Evolutionary conservation across 305 asterid species (phyloP).

Genomic region (Fraxinus angustifolia): DNA sequence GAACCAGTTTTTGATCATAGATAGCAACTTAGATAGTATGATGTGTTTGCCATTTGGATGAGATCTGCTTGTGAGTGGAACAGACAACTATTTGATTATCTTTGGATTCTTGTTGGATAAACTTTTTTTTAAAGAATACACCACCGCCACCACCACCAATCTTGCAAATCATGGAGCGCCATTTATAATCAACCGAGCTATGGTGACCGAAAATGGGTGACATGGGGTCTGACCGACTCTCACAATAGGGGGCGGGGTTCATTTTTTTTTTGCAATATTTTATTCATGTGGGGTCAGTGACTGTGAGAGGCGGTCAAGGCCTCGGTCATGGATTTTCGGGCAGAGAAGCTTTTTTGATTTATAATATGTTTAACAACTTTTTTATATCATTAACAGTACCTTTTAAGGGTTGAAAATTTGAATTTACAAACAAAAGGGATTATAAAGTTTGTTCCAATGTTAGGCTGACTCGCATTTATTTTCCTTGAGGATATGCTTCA

Average conservation of each 20-base stretch:
- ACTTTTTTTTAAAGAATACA: slow-evolving; percentile 20
- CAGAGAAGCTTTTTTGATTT: no score
- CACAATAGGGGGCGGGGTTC: no score
- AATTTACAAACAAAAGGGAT: not conserved
- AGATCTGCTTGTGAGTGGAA: slow-evolving; percentile 25
- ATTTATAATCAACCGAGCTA: no score
- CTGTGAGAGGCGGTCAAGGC: no score
- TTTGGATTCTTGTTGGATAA: slow-evolving; percentile 28
- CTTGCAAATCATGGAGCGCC: slow-evolving; percentile 7
- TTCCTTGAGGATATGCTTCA: not conserved
- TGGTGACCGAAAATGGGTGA: no score
- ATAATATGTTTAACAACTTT: not conserved
- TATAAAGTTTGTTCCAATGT: not conserved
- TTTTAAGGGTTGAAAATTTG: not conserved
- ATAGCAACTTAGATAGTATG: slow-evolving; percentile 2
- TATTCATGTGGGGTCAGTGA: no score
- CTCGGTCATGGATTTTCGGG: no score
- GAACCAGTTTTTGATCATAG: not conserved
- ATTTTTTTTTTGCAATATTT: no score
- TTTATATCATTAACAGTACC: not conserved
- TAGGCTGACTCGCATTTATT: not conserved
- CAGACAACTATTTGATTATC: slow-evolving; percentile 8
- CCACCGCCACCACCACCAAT: slow-evolving; percentile 20
- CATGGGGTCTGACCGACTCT: no score
- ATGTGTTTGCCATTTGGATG: slow-evolving; percentile 7